These are phyloP conservation scores for Arxiozyma slooffiae DNA, from an alignment of 1,139 yeast genomes.

Conservation along the genomic window DNA sequence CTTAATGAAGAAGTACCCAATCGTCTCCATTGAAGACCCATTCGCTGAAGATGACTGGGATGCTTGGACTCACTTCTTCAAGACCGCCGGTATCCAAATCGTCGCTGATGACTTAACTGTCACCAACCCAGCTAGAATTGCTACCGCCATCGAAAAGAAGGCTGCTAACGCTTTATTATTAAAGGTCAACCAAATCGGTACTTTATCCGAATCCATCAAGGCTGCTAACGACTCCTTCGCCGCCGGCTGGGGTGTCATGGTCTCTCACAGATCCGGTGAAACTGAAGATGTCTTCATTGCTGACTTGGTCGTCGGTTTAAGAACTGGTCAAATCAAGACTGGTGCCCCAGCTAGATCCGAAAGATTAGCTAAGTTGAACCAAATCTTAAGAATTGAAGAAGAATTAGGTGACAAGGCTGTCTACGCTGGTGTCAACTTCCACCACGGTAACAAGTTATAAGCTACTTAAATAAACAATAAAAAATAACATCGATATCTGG, in stretches of 20 bases:
- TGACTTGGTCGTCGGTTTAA: conserved; percentile 90
- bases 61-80: conserved; percentile 83
- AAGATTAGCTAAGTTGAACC: conserved; percentile 96
- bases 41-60: conserved; percentile 99
- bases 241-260: conserved; percentile 97
- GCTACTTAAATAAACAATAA: conserved; percentile 1
- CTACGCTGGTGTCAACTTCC: conserved; percentile 89
- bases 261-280: conserved; percentile 97
- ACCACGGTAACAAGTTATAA: conserved; percentile 34
- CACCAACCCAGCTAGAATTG: conserved; percentile 89
- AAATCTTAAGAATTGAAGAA: conserved; percentile 95
- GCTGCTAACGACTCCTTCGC: conserved; percentile 86
- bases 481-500: background rate
- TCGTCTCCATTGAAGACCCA: conserved; percentile 95
- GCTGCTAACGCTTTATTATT: conserved; percentile 85
- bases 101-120: conserved; percentile 97
- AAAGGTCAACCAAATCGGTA: conserved; percentile 94
- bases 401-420: conserved; percentile 91
- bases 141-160: conserved; percentile 90
- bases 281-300: conserved; percentile 97
- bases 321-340: conserved; percentile 96
- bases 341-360: conserved; percentile 99
- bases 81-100: conserved; percentile 68
- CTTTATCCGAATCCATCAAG: conserved; percentile 81
- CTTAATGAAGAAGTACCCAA: conserved; percentile 82